phyloP scores from a whole-genome alignment of 805 yeast species.

The Candida takata region DNA sequence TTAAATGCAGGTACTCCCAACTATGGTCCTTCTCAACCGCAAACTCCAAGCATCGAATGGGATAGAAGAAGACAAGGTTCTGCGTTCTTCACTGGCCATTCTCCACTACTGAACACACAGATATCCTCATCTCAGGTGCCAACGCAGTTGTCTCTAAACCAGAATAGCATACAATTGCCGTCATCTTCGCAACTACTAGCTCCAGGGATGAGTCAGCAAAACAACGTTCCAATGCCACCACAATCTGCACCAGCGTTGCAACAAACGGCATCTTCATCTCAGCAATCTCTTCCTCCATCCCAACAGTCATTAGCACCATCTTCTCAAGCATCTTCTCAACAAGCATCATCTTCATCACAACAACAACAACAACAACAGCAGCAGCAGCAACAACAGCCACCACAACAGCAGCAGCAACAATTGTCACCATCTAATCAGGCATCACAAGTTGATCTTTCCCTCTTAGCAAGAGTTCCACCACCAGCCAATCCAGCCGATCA shows the following conservation, averaged over 20 bases:
- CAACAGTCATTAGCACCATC: constrained; percentile 1
- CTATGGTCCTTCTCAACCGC: constrained; percentile 28
- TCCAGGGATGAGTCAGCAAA: constrained; percentile 1
- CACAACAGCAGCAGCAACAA: constrained; percentile 4
- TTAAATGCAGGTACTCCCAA: constrained; percentile 6
- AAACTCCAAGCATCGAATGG: constrained; percentile 38
- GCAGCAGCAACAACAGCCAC: neutral
- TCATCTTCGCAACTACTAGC: constrained; percentile 6
- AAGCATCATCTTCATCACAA: neutral
- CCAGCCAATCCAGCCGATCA: constrained; percentile 99
- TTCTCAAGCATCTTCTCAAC: constrained; percentile 2
- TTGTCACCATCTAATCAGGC: constrained; percentile 9
- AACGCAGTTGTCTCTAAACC: constrained; percentile 17
- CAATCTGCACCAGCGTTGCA: constrained; percentile 5
- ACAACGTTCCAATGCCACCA: constrained; percentile 3
- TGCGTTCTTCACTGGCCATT: constrained; percentile 37
- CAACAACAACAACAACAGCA: constrained; percentile 7
- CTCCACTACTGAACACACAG: constrained; percentile 20
- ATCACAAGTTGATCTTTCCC: constrained; percentile 54
- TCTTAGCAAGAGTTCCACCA: constrained; percentile 75
- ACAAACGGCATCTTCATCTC: constrained; percentile 5
- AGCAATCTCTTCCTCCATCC: no score
- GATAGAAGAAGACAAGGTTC: constrained; percentile 49
- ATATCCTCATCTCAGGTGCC: constrained; percentile 20
- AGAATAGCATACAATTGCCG: constrained; percentile 6